Evolutionary conservation across 108 stramenopile species (phyloP).

Genomic region (Nannochloropsis oceanica): DNA sequence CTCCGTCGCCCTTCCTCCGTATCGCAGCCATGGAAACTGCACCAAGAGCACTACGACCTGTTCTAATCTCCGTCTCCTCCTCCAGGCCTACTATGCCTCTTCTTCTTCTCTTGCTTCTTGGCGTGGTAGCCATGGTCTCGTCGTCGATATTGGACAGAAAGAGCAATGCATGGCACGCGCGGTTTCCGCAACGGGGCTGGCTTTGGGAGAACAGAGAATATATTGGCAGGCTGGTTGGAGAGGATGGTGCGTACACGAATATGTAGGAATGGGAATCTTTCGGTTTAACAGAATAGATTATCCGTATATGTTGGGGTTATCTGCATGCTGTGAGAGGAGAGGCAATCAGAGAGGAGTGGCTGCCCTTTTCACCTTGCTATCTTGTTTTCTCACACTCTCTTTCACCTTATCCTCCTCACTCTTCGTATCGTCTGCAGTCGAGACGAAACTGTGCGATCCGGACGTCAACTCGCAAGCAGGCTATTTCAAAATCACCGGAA

Average conservation of each 20-base stretch:
- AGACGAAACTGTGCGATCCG: neutral
- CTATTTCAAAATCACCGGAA: conserved; percentile 16
- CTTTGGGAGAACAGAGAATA: neutral
- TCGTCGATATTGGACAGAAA: neutral
- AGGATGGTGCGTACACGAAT: neutral
- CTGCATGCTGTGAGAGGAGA: no score
- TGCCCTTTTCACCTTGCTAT: no score
- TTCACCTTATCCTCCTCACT: no score
- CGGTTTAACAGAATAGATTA: no score
- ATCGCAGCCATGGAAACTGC: no score
- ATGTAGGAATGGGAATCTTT: no score
- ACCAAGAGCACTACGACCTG: no score
- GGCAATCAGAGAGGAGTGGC: no score
- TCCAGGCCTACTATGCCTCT: no score
- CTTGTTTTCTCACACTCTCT: neutral
- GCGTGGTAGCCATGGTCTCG: neutral
- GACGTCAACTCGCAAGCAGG: conserved; percentile 19
- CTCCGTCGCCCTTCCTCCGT: no score
- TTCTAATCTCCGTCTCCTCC: no score
- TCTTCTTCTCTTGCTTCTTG: neutral
- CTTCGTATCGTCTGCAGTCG: neutral
- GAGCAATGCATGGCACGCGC: neutral
- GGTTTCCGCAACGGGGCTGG: neutral
- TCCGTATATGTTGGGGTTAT: no score
- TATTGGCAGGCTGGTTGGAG: neutral